Evolutionary conservation across 208 protist genomes (phyloP).

Genomic region (Novymonas esmeraldas): DNA sequence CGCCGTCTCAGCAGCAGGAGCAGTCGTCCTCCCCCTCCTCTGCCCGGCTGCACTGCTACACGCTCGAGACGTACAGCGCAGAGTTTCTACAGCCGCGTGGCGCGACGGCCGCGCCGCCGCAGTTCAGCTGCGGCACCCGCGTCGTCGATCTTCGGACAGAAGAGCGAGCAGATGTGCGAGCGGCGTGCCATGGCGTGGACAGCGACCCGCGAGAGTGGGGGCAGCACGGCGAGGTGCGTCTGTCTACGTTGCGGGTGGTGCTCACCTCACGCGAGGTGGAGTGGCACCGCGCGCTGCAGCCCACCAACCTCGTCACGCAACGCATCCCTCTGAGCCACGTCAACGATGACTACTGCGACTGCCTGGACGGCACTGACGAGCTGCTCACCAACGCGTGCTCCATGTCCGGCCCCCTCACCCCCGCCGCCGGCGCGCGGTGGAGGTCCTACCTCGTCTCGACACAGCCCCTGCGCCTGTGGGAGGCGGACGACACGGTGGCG

Average conservation of each 20-base stretch:
- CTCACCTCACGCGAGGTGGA: slow-evolving; percentile 51
- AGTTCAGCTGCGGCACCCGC: slow-evolving; percentile 75
- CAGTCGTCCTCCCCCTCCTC: not conserved
- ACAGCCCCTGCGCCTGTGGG: slow-evolving; percentile 49
- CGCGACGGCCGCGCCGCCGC: slow-evolving; percentile 14
- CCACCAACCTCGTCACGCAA: slow-evolving; percentile 53
- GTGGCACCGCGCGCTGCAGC: slow-evolving; percentile 38
- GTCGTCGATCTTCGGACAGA: slow-evolving; percentile 56
- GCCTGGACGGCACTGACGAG: slow-evolving; percentile 79
- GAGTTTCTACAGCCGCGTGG: slow-evolving; percentile 34
- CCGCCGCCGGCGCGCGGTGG: slow-evolving; percentile 45
- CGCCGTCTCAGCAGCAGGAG: not conserved
- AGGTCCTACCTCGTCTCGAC: slow-evolving; percentile 52
- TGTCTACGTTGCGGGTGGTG: slow-evolving; percentile 54
- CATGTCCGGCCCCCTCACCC: slow-evolving; percentile 57
- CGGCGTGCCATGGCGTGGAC: slow-evolving; percentile 31
- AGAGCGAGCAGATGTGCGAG: slow-evolving; percentile 30
- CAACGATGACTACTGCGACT: slow-evolving; percentile 90
- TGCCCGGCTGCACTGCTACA: slow-evolving; percentile 50
- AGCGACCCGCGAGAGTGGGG: not conserved
- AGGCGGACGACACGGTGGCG: slow-evolving; percentile 27
- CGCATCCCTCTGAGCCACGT: slow-evolving; percentile 52
- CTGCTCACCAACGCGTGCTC: slow-evolving; percentile 77
- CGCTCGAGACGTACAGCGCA: slow-evolving; percentile 67
- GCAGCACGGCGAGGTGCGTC: not conserved